These are phyloP conservation scores for Kickxella alabastrina DNA, from an alignment of 192 early-diverging fungal species.

Conservation along the genomic window DNA sequence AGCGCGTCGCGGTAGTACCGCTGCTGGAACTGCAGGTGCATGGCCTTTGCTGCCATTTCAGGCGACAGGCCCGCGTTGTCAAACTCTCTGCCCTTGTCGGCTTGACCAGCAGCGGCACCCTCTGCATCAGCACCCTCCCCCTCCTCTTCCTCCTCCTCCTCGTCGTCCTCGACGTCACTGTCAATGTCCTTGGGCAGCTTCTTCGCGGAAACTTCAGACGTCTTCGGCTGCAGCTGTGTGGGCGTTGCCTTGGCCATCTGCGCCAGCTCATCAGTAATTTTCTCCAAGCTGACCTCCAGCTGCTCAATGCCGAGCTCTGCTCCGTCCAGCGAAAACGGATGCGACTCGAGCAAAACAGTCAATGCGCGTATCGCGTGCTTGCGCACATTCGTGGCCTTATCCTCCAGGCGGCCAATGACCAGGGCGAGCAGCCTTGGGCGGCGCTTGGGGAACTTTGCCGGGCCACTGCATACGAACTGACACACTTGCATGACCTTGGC, in stretches of 20 bases:
- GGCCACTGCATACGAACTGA: constrained; percentile 72
- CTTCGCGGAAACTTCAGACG: constrained; percentile 15
- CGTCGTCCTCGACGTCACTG: constrained; percentile 13
- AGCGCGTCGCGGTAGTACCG: constrained; percentile 88
- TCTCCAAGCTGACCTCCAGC: constrained; percentile 64
- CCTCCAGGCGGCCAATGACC: constrained; percentile 75
- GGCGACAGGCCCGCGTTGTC: constrained; percentile 40
- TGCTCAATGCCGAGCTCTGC: constrained; percentile 68
- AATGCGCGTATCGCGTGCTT: constrained; percentile 88
- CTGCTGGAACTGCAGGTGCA: constrained; percentile 54
- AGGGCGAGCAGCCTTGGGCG: constrained; percentile 66
- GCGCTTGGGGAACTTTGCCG: constrained; percentile 69
- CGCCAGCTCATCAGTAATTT: constrained; percentile 66
- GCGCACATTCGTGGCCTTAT: constrained; percentile 86
- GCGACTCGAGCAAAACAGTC: constrained; percentile 74
- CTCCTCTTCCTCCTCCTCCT: constrained; percentile 27
- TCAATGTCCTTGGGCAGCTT: constrained; percentile 28
- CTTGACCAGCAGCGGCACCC: constrained; percentile 26
- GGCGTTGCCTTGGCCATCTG: constrained; percentile 45
- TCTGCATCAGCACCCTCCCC: constrained; percentile 15
- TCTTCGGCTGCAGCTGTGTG: constrained; percentile 2
- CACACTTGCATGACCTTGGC: constrained; percentile 85
- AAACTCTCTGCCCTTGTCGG: constrained; percentile 13
- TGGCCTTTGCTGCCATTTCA: constrained; percentile 52
- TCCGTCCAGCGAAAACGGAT: constrained; percentile 86